A percentile compares a stretch with the other conserved stretches of the same genome.
Conservation (phyloP, 208 protist species). For the Balamuthia mandrillaris region DNA sequence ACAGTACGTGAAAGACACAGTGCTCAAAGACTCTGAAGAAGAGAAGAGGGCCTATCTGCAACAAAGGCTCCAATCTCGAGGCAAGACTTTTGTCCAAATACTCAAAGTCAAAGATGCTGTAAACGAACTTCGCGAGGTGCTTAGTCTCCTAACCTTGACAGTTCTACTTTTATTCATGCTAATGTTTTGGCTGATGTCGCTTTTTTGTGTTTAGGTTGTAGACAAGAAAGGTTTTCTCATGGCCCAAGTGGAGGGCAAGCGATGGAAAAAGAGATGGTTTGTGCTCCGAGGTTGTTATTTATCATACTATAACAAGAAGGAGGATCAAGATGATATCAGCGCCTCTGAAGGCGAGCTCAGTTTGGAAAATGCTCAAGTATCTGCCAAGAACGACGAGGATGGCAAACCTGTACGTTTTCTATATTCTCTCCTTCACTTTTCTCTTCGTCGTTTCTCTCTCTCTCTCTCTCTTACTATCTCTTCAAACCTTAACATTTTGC, state of each 20-base stretch:
- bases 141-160: not conserved
- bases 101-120: not conserved
- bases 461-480: too few relatives aligned
- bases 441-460: not conserved
- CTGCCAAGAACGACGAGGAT: not conserved
- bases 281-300: not conserved
- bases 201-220: not conserved
- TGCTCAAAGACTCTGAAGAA: not conserved
- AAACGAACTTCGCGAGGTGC: not conserved
- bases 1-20: not conserved
- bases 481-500: not conserved
- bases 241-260: constrained; percentile 15
- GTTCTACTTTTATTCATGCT: not conserved
- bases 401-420: not conserved
- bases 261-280: constrained; percentile 14
- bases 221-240: not conserved
- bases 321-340: not conserved
- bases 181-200: too few relatives aligned
- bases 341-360: not conserved
- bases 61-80: too few relatives aligned
- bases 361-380: not conserved
- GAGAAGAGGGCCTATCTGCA: too few relatives aligned
- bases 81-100: not conserved
- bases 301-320: constrained; percentile 10
- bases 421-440: not conserved